Base-by-base conservation (phyloP, 2,329 filamentous ascomycete species). In the Ilyonectria destructans region DNA sequence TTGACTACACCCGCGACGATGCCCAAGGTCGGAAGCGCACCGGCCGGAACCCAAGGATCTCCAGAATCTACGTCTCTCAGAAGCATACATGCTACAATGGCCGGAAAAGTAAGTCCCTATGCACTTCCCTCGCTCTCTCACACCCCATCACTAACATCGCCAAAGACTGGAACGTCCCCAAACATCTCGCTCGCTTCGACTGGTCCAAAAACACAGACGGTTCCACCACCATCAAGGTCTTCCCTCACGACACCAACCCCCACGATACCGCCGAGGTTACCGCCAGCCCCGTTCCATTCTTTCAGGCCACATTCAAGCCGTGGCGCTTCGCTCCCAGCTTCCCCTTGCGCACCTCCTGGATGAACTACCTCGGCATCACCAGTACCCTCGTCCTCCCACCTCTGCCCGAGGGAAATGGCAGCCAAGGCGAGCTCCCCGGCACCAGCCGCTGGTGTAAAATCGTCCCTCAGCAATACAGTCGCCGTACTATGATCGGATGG, bases 51-150 rank as follows among this genome's bases (percentile, higher is more conserved):
- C 73, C 79, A 8, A 80, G 84, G 37, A 83, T 87, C 70, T 86
- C 86, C n/a, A 81, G 86, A 23, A 86, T 88, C 12, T 89, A 88
- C 71, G 87, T 89, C 15, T 88, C 85, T 21, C 84, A 86, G 68
- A 84, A 85, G 69, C 73, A 85, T 23, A 86, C 85, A 0, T 85
- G 84, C 69, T 88, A 84, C 77, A 88, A 89, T 65, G 87, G 87
- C 9, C 77, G 86, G 45, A 82, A 78, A 35, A 87, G 85, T 87
- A 72, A 74, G 81, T 77, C 2, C 15, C 12, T 31, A 8, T 45
- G 1, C n/a, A 15, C 29, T 46, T 29, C 35, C 46, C 51, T 59
- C 54, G 21, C 19, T 54, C 46, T 6, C 6, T 23, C 17, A 15
- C 48, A 4, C 46, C 26, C 54, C 17, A n/a, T 54, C 40, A 19